Percentiles rank a stretch among this genome's conserved stretches.
Conservation (phyloP, 225 moss, liverwort and hornwort genomes). For the Marchantia paleacea region DNA sequence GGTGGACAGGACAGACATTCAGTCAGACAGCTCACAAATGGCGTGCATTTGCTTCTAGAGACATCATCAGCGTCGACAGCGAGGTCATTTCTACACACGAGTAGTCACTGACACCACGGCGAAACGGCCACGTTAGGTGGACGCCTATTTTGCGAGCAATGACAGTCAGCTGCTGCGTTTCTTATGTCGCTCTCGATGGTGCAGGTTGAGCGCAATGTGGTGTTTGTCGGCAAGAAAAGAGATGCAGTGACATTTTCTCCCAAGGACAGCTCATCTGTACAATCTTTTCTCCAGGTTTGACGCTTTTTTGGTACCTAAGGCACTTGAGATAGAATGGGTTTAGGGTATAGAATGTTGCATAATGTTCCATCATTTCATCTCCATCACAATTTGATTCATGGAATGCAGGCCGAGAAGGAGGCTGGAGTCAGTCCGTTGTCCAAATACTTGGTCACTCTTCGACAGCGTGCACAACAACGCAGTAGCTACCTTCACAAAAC, state of each 20-base stretch:
- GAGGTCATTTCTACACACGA: neutral
- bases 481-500: slow-evolving; percentile 57
- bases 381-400: neutral
- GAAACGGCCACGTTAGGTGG: too few species aligned
- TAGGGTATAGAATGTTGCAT: neutral
- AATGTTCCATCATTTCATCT: neutral
- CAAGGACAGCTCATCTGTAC: slow-evolving; percentile 58
- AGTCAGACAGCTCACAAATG: neutral
- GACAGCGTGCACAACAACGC: slow-evolving; percentile 65
- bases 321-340: neutral
- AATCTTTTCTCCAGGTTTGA: slow-evolving; percentile 69
- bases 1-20: neutral
- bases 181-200: neutral
- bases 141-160: too few species aligned
- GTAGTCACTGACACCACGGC: neutral
- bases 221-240: slow-evolving; percentile 73
- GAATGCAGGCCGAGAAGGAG: slow-evolving; percentile 63
- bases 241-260: slow-evolving; percentile 70
- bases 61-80: neutral
- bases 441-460: slow-evolving; percentile 53
- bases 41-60: neutral
- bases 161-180: neutral
- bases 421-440: slow-evolving; percentile 75
- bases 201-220: slow-evolving; percentile 78
- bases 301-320: slow-evolving; percentile 1